These are phyloP conservation scores for Neonectria neomacrospora DNA, from an alignment of 2,329 filamentous ascomycete genomes.

Conservation along the genomic window DNA sequence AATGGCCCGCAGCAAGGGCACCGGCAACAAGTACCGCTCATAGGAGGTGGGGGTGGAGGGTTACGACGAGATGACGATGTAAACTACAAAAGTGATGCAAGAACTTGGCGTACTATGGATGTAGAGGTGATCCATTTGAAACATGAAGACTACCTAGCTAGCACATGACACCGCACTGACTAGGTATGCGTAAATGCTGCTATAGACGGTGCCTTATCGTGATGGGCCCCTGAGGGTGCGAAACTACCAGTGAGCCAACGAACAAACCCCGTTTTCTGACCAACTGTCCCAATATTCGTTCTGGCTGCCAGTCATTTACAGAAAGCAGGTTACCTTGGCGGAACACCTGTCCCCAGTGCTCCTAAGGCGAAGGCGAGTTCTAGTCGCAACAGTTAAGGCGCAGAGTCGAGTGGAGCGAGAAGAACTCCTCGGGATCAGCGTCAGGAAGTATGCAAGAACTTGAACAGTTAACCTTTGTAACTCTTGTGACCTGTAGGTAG, in stretches of 20 bases:
- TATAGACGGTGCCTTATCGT: background rate
- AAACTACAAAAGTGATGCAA: slow-evolving; percentile 10
- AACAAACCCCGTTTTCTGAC: background rate
- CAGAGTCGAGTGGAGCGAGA: slow-evolving; percentile 36
- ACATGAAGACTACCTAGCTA: background rate
- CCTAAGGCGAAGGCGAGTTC: slow-evolving; percentile 44
- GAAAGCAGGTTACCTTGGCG: slow-evolving; percentile 23
- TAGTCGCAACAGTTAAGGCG: slow-evolving; percentile 40
- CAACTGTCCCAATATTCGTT: background rate
- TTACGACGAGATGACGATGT: slow-evolving; percentile 32
- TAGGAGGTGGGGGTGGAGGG: slow-evolving; percentile 18
- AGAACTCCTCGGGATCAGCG: slow-evolving; percentile 39
- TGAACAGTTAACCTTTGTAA: no score
- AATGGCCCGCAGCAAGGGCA: slow-evolving; percentile 50
- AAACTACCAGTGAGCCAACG: slow-evolving; percentile 1
- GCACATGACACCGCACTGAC: slow-evolving; percentile 1
- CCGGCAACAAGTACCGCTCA: slow-evolving; percentile 37
- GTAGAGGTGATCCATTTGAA: slow-evolving; percentile 14
- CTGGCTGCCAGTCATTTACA: background rate
- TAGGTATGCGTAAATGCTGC: background rate
- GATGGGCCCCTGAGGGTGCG: slow-evolving; percentile 4
- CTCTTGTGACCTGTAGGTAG: no score
- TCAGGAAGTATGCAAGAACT: no score
- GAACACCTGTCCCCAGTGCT: slow-evolving; percentile 39
- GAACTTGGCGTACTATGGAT: slow-evolving; percentile 9